Evolutionary conservation across 345 rosid genomes (phyloP).

Genomic region (Eucalyptus viminalis): DNA sequence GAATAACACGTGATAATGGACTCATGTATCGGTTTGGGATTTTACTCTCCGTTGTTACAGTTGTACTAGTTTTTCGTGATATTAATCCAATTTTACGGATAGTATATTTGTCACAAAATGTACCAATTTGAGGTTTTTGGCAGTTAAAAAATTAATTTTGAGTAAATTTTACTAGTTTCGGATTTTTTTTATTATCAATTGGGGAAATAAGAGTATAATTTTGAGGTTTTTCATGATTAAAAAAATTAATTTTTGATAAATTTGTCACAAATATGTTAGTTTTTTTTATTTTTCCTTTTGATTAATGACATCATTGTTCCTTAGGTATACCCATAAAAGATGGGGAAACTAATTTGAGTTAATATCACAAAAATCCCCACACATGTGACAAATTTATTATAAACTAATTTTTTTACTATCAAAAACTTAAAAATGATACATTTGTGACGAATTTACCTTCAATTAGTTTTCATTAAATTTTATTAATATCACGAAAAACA

Average conservation of each 20-base stretch:
- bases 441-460: rapidly evolving
- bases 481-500: too few species aligned
- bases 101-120: too few species aligned
- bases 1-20: rapidly evolving
- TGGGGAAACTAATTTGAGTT: background rate
- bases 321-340: background rate
- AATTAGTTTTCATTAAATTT: rapidly evolving
- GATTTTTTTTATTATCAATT: too few species aligned
- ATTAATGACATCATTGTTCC: background rate
- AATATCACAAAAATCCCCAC: too few species aligned
- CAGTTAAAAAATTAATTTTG: too few species aligned
- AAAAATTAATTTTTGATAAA: too few species aligned
- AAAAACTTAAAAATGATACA: too few species aligned
- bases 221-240: too few species aligned
- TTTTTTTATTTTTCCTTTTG: background rate
- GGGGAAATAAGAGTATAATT: rapidly evolving
- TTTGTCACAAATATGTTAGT: rapidly evolving
- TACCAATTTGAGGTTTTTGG: rapidly evolving
- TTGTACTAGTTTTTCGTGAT: rapidly evolving
- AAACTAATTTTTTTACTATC: too few species aligned
- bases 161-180: too few species aligned
- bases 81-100: rapidly evolving
- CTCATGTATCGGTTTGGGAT: rapidly evolving
- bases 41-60: rapidly evolving
- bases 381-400: too few species aligned